Percentiles rank a stretch among this genome's conserved stretches.
phyloP scores from a whole-genome alignment of 257 asterid species.

The Solanum chmielewskii region DNA sequence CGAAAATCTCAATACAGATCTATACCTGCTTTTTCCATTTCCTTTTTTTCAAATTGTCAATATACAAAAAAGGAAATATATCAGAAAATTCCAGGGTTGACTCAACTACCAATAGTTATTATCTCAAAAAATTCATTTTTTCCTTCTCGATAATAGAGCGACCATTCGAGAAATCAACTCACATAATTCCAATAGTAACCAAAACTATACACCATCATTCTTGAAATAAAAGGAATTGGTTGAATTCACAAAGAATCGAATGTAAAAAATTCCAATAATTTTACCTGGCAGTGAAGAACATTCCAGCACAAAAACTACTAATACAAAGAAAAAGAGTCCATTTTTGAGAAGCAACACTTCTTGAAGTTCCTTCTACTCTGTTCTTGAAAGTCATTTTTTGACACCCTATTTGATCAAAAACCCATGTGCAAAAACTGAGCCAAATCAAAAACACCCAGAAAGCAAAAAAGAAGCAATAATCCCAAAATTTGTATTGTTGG shows the following conservation, averaged over 20 bases:
- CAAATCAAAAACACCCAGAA: not conserved
- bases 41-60: not conserved
- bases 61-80: not conserved
- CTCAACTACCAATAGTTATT: not conserved
- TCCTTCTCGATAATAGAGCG: not conserved
- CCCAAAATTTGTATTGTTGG: constrained; percentile 3
- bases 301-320: constrained; percentile 60
- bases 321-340: constrained; percentile 81
- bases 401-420: constrained; percentile 12
- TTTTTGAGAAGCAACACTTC: constrained; percentile 38
- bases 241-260: not conserved
- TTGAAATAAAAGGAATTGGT: not conserved
- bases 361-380: constrained; percentile 52
- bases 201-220: not conserved
- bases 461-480: constrained; percentile 3
- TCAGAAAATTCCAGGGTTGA: not conserved
- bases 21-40: constrained; percentile 7
- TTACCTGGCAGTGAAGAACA: constrained; percentile 81
- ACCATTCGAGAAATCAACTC: not conserved
- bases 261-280: not conserved
- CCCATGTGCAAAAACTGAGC: constrained; percentile 12
- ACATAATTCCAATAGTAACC: not conserved
- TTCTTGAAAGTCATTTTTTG: constrained; percentile 40
- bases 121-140: not conserved
- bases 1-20: constrained; percentile 18